phyloP scores from a whole-genome alignment of 352 stramenopile genomes.

The Phytophthora sojae region DNA sequence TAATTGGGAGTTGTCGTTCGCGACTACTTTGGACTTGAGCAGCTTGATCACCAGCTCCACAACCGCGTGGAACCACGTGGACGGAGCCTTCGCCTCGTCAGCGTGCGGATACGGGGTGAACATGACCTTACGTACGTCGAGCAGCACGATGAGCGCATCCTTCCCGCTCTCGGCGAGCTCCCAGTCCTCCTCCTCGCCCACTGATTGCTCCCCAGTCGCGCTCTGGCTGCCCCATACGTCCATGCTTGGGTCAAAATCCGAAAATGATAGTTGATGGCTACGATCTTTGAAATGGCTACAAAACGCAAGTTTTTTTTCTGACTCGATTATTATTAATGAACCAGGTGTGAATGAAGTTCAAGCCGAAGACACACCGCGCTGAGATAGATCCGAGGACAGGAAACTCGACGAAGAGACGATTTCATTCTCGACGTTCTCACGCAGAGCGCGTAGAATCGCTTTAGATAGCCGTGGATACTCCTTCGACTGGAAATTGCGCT shows the following conservation, averaged over 20 bases:
- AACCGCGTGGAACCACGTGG: constrained; percentile 79
- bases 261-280: constrained; percentile 6
- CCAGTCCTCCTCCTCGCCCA: constrained; percentile 66
- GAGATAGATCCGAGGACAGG: not conserved
- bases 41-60: constrained; percentile 74
- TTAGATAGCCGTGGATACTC: constrained; percentile 62
- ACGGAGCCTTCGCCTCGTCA: constrained; percentile 21
- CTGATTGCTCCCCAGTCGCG: constrained; percentile 9
- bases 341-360: not conserved
- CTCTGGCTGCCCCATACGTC: constrained; percentile 54
- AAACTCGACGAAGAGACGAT: not conserved
- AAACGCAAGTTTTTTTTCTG: not conserved
- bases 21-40: constrained; percentile 82
- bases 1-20: constrained; percentile 80
- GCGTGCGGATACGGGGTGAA: constrained; percentile 53
- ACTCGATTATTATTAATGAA: too few relatives aligned
- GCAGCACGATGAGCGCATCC: constrained; percentile 79
- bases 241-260: constrained; percentile 34
- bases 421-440: not conserved
- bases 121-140: constrained; percentile 78
- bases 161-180: constrained; percentile 67
- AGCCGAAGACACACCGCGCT: not conserved
- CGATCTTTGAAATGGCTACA: not conserved
- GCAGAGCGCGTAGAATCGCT: constrained; percentile 48
- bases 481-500: constrained; percentile 55